Base-by-base conservation (phyloP, 1,284 basidiomycete genomes). In the Ceratobasidium papillatum region DNA sequence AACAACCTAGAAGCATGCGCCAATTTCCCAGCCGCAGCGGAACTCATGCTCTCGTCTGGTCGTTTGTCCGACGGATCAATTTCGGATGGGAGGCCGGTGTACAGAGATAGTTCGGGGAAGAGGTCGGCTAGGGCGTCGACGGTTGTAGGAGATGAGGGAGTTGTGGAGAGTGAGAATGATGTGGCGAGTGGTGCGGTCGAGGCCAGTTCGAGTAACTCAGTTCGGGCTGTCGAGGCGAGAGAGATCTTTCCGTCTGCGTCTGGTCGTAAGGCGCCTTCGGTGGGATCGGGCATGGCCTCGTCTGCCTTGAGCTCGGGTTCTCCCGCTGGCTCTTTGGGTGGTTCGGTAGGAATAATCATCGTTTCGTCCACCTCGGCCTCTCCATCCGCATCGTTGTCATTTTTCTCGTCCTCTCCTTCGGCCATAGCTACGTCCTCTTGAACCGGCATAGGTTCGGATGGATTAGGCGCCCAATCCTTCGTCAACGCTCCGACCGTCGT, bases 1-100 rank as follows among this genome's bases (percentile, higher is more conserved):
- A 88, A 82, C 36, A 88, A 79, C 34, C 86, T 81, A 1, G 85
- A 84, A 1, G 85, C 85, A 69, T 87, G 86, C 0, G 85, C 84
- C 14, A 86, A 78, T 5, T 83, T 82, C 38, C 82, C 81, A 0
- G 80, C 79, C n/a, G 81, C 38, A n/a, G 34, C 14, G 27, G 56
- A 49, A 43, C 54, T 81, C 3, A 82, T 80, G 11, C 83, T 82
- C 73, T 86, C 85, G 75, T 88, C 87, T 64, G 84, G 78, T 1
- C 88, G 82, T 54, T 84, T 82, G 68, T 85, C 83, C 19, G 80
- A 74, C 64, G 74, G 56, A 4, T 77, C 72, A 63, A 77, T 63
- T 17, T 77, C 76, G 9, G 79, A 76, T 1, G 81, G 79, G 0
- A 82, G 80, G 0, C 76, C 61, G 1, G 82, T 77, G 77, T 85